phyloP scores from a whole-genome alignment of 371 early-diverging fungal genomes.

The Basidiobolus meristosporus region DNA sequence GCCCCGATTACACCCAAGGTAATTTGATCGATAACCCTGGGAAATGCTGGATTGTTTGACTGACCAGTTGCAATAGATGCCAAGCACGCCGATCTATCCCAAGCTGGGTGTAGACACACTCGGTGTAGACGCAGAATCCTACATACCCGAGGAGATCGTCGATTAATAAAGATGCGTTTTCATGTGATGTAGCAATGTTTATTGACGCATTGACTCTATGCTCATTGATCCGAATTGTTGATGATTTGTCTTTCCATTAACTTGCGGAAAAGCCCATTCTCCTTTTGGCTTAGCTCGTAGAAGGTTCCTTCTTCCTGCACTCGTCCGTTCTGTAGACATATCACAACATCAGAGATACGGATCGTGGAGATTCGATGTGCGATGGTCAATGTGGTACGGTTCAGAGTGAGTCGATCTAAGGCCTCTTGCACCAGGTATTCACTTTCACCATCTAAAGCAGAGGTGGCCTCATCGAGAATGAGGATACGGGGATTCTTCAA shows the following conservation, averaged over 20 bases:
- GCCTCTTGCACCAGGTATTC: slow-evolving; percentile 39
- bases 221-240: no score
- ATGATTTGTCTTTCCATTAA: not conserved
- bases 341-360: slow-evolving; percentile 36
- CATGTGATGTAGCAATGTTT: no score
- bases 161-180: no score
- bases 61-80: no score
- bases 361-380: slow-evolving; percentile 52
- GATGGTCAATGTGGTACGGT: slow-evolving; percentile 41
- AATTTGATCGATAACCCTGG: no score
- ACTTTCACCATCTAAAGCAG: slow-evolving; percentile 55
- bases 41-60: no score
- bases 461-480: slow-evolving; percentile 78
- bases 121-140: no score
- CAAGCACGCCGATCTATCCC: no score
- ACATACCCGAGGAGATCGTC: no score
- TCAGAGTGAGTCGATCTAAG: slow-evolving; percentile 25
- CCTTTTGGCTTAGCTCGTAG: slow-evolving; percentile 16
- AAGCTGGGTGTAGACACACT: no score
- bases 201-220: no score
- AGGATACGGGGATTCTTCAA: slow-evolving; percentile 49
- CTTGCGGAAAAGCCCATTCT: not conserved
- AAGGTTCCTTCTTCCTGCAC: slow-evolving; percentile 39
- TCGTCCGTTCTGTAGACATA: slow-evolving; percentile 31
- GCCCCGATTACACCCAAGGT: no score